These are phyloP conservation scores for Niveomyces coronatus DNA, from an alignment of 2,329 filamentous ascomycete genomes.

Conservation along the genomic window DNA sequence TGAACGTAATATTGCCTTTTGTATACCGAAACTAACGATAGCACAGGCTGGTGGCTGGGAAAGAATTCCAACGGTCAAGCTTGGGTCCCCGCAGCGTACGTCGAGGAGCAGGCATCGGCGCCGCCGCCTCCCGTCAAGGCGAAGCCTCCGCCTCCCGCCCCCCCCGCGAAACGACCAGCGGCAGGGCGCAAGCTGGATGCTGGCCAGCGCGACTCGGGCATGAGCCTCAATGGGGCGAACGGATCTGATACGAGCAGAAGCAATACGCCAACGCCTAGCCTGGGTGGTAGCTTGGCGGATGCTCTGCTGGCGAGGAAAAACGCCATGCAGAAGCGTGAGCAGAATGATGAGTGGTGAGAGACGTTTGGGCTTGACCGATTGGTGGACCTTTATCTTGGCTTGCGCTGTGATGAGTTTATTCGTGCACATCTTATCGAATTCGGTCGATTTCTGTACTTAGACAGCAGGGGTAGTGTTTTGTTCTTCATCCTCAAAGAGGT, in stretches of 20 bases:
- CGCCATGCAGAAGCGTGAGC: conserved; percentile 61
- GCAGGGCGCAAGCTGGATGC: conserved; percentile 58
- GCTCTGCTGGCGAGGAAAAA: conserved; percentile 67
- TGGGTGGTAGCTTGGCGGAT: conserved; percentile 67
- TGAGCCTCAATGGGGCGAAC: conserved; percentile 49
- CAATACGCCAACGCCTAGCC: conserved; percentile 59
- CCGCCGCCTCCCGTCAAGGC: conserved; percentile 57
- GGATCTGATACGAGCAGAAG: conserved; percentile 54
- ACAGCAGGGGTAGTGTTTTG: too few relatives aligned
- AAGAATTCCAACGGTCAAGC: conserved; percentile 66
- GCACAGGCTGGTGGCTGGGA: conserved; percentile 86
- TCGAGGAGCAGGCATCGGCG: conserved; percentile 68
- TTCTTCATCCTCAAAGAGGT: too few relatives aligned
- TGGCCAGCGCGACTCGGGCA: conserved; percentile 61
- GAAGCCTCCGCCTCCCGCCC: conserved; percentile 52
- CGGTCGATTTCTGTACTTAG: too few relatives aligned
- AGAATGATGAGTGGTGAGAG: conserved; percentile 61
- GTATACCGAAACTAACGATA: conserved; percentile 17
- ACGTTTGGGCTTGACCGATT: too few relatives aligned
- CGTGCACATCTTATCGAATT: too few relatives aligned
- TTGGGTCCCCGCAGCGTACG: conserved; percentile 90
- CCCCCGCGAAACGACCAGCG: conserved; percentile 70
- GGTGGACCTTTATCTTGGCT: too few relatives aligned
- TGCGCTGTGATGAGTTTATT: too few relatives aligned
- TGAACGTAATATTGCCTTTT: not conserved